phyloP scores from a whole-genome alignment of 2,329 filamentous ascomycete species.

The Microsporum canis region DNA sequence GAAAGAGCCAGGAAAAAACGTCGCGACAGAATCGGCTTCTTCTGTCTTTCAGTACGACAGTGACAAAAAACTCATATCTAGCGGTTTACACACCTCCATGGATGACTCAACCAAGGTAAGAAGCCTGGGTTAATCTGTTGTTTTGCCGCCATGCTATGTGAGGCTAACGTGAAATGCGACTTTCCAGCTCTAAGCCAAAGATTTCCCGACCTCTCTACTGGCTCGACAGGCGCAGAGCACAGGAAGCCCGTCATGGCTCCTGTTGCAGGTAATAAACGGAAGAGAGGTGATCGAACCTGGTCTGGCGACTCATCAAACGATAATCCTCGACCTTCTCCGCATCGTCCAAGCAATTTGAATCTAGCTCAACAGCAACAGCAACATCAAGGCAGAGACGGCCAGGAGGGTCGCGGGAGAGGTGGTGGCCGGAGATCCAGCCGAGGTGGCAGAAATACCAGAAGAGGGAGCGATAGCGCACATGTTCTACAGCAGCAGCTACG shows the following conservation, averaged over 20 bases:
- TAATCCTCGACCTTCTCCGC: slow-evolving; percentile 35
- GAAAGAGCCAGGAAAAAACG: background rate
- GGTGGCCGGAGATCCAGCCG: slow-evolving; percentile 29
- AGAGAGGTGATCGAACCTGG: slow-evolving; percentile 38
- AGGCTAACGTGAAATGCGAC: background rate
- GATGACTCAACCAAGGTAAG: background rate
- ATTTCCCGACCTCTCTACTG: background rate
- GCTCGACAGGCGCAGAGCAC: background rate
- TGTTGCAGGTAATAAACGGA: slow-evolving; percentile 43
- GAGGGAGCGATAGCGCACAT: slow-evolving; percentile 29
- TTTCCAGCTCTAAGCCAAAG: background rate
- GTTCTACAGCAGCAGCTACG: slow-evolving; percentile 21
- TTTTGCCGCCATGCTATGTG: background rate
- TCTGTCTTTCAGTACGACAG: background rate
- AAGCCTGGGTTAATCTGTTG: background rate
- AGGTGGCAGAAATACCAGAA: slow-evolving; percentile 29
- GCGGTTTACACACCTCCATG: background rate
- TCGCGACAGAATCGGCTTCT: background rate
- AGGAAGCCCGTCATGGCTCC: slow-evolving; percentile 39
- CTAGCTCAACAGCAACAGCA: slow-evolving; percentile 43
- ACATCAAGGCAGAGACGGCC: slow-evolving; percentile 26
- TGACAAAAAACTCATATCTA: background rate
- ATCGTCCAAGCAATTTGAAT: slow-evolving; percentile 37
- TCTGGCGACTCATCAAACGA: slow-evolving; percentile 33
- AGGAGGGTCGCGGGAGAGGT: slow-evolving; percentile 29